Percentiles rank a stretch among this genome's conserved stretches.
These are phyloP conservation scores for Axilococcus clingmanii DNA, from an alignment of 139 green algal genomes.

Conservation along the genomic window DNA sequence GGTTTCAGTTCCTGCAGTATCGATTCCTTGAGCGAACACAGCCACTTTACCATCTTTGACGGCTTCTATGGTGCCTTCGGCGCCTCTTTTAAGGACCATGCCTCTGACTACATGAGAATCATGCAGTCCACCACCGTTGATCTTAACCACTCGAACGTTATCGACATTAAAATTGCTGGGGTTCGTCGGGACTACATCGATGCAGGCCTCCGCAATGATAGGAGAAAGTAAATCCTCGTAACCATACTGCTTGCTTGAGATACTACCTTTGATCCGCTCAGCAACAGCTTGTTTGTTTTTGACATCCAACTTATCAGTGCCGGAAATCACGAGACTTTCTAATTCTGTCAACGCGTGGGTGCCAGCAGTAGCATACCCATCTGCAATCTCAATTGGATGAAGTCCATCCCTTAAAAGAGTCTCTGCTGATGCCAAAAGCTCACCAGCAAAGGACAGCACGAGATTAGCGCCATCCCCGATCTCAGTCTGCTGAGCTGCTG, in stretches of 20 bases:
- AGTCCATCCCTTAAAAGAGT: conserved; percentile 82
- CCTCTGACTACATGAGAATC: conserved; percentile 69
- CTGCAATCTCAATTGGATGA: conserved; percentile 86
- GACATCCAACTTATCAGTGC: conserved; percentile 69
- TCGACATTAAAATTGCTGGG: conserved; percentile 97
- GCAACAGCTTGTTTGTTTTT: conserved; percentile 58
- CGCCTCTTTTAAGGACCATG: conserved; percentile 80
- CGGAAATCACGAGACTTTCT: conserved; percentile 66
- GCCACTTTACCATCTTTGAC: conserved; percentile 83
- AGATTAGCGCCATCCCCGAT: conserved; percentile 97
- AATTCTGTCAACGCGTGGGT: conserved; percentile 74
- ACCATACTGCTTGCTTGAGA: conserved; percentile 89
- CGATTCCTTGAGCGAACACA: conserved; percentile 69
- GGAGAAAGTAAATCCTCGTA: conserved; percentile 75
- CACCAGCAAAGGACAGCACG: conserved; percentile 85
- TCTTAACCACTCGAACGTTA: conserved; percentile 95
- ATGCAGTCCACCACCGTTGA: conserved; percentile 57
- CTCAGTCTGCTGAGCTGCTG: conserved; percentile 88
- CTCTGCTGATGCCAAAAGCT: conserved; percentile 87
- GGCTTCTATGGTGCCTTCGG: conserved; percentile 73
- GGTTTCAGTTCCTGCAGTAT: conserved; percentile 75
- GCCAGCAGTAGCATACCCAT: conserved; percentile 85
- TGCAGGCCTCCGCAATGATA: conserved; percentile 87
- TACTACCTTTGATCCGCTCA: conserved; percentile 55
- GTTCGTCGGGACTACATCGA: conserved; percentile 90